Evolutionary conservation across 805 yeast species (phyloP).

Genomic region (Yamadazyma tumulicola): DNA sequence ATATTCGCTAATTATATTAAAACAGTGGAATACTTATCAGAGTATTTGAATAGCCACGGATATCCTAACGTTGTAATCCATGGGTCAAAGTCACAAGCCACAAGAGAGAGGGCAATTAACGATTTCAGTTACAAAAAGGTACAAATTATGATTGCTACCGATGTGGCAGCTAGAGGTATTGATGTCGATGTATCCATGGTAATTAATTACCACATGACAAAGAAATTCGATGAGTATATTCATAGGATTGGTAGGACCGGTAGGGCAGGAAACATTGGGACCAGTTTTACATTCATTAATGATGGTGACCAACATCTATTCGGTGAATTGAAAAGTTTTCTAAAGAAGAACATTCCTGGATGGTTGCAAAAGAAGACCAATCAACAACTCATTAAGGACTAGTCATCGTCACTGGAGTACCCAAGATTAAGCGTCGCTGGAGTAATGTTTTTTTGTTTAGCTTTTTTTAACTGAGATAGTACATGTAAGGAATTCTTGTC

Average conservation of each 20-base stretch:
- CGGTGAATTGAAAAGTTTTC: constrained; percentile 47
- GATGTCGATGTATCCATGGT: constrained; percentile 89
- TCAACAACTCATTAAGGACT: constrained; percentile 9
- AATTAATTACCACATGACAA: constrained; percentile 81
- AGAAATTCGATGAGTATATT: constrained; percentile 74
- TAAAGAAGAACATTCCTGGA: constrained; percentile 27
- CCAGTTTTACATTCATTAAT: constrained; percentile 69
- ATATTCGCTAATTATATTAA: constrained; percentile 77
- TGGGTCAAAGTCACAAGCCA: constrained; percentile 82
- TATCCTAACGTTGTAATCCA: constrained; percentile 58
- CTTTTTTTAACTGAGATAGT: constrained; percentile 12
- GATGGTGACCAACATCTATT: constrained; percentile 53
- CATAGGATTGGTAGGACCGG: constrained; percentile 98
- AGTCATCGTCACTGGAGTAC: constrained; percentile 32
- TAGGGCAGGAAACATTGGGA: constrained; percentile 82
- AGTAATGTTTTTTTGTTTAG: neutral
- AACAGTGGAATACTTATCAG: constrained; percentile 64
- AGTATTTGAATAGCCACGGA: constrained; percentile 42
- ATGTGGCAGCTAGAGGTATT: constrained; percentile 93
- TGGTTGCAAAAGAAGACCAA: constrained; percentile 4
- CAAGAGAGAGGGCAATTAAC: constrained; percentile 73
- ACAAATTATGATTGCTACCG: constrained; percentile 81
- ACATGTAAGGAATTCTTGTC: constrained; percentile 12
- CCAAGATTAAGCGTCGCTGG: constrained; percentile 14
- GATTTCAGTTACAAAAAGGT: constrained; percentile 53